A percentile compares a stretch with the other conserved stretches of the same genome.
Conservation (phyloP, 352 stramenopile genomes). For the Phytophthora melonis region DNA sequence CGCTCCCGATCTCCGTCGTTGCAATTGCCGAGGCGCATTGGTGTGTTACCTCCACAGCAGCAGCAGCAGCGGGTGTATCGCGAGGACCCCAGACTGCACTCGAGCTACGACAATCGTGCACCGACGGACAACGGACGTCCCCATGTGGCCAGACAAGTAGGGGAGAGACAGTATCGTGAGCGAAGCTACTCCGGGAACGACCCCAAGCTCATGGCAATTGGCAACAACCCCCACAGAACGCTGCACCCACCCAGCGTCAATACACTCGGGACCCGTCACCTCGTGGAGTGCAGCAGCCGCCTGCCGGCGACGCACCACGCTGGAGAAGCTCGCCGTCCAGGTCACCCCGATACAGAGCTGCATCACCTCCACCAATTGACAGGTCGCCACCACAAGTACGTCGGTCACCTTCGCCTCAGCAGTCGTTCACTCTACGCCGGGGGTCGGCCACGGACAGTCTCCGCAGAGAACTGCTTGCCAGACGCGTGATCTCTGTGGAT, state of each 20-base stretch:
- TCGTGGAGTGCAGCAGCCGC: slow-evolving; percentile 5
- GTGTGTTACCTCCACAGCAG: not conserved
- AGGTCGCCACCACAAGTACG: slow-evolving; percentile 1
- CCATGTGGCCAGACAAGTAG: slow-evolving; percentile 4
- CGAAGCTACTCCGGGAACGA: slow-evolving; percentile 25
- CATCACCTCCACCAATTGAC: slow-evolving; percentile 18
- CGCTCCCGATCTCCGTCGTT: slow-evolving; percentile 21
- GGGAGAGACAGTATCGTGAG: slow-evolving; percentile 1
- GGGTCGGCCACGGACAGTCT: slow-evolving; percentile 2
- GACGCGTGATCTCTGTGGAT: slow-evolving; percentile 40
- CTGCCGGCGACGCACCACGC: not conserved
- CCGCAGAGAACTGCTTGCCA: slow-evolving; percentile 27
- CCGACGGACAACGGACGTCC: slow-evolving; percentile 8
- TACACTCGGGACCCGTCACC: not conserved
- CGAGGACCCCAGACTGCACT: slow-evolving; percentile 3
- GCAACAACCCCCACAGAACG: not conserved
- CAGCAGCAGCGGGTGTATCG: not conserved
- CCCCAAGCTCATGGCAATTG: slow-evolving; percentile 10
- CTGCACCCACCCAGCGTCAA: not conserved
- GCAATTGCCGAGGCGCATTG: not conserved
- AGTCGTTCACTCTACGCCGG: not conserved
- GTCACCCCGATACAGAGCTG: slow-evolving; percentile 14
- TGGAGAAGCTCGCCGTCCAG: slow-evolving; percentile 13
- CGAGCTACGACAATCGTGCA: not conserved
- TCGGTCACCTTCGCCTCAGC: slow-evolving; percentile 18